Base-by-base conservation (phyloP, 176 grass and related monocot species). In the Musa schizocarpa region DNA sequence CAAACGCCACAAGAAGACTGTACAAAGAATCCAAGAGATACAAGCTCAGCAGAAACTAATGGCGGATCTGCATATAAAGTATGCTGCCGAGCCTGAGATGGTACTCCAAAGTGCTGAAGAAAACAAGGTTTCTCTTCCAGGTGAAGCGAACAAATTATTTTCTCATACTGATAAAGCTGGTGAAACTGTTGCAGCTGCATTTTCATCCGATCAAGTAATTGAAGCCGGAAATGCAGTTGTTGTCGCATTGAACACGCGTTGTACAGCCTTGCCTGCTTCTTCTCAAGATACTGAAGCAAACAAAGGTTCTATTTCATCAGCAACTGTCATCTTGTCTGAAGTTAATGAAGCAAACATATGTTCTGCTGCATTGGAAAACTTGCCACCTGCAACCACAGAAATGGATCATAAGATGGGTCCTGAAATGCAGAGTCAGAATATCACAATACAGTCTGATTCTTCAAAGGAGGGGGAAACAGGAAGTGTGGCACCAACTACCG, bases 21-120 rank as follows among this genome's bases (percentile, higher is more conserved):
- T 90, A 72, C 81, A 90, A 66, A 85, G 75, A 75, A 74, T 87
- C 26, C 84, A 90, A 82, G 78, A 90, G 78, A 79, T 81, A 50
- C 77, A 87, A 68, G 78, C 84, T 73, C 79, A 86, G 34, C 79
- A 82, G 69, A 82, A 76, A 49, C 59, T 78, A 55, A 56, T 85
- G 83, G 83, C 58, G 63, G 80, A 24, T 52, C 72, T 79, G 58
- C 76, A 85, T 21, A 17, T 65, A 19, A 34, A 69, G 16, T 22
- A n/a, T 52, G 23, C 3, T 10, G 74, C 19, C 70, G 59, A 74
- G 52, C 65, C 75, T 73, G 56, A 78, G 72, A 25, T 81, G 51
- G 48, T 59, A 23, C 65, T 65, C 22, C 34, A 43, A 48, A 50
- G 12, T 14, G 0, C 34, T 17, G 29, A 69, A 49, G 26, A 16